phyloP scores from a whole-genome alignment of 768 basidiomycete species.

The Tulasnella calospora region DNA sequence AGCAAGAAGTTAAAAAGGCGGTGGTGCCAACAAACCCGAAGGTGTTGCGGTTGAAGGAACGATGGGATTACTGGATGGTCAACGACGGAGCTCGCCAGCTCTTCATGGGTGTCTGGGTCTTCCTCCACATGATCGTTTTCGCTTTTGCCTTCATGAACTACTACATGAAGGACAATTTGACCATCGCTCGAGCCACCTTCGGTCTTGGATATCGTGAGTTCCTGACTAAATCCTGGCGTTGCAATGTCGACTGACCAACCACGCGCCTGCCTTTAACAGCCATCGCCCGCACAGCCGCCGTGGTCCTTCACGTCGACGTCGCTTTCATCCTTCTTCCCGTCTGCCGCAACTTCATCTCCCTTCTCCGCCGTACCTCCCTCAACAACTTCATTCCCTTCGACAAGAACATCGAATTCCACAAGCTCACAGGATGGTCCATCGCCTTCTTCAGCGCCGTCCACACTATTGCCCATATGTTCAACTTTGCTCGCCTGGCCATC shows the following conservation, averaged over 20 bases:
- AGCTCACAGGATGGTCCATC: conserved; percentile 48
- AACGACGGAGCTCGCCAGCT: conserved; percentile 58
- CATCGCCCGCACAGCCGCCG: conserved; percentile 81
- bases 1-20: background rate
- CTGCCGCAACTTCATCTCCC: conserved; percentile 90
- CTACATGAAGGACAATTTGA: conserved; percentile 70
- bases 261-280: conserved; percentile 42
- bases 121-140: conserved; percentile 74
- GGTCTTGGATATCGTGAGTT: conserved; percentile 71
- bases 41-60: conserved; percentile 3
- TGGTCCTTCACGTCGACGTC: conserved; percentile 86
- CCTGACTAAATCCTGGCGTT: background rate
- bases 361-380: conserved; percentile 79
- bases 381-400: conserved; percentile 88
- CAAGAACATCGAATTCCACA: conserved; percentile 88
- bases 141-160: conserved; percentile 75
- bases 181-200: conserved; percentile 60
- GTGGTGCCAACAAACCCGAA: conserved; percentile 7
- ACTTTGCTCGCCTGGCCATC: conserved; percentile 36
- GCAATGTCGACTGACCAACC: background rate
- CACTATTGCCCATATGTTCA: conserved; percentile 60
- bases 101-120: conserved; percentile 75
- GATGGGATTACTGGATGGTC: conserved; percentile 28
- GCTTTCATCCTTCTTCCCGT: conserved; percentile 92
- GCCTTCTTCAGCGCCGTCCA: conserved; percentile 60